A percentile compares a stretch with the other conserved stretches of the same genome.
phyloP scores from a whole-genome alignment of 768 basidiomycete genomes.

The Saitozyma sp. region DNA sequence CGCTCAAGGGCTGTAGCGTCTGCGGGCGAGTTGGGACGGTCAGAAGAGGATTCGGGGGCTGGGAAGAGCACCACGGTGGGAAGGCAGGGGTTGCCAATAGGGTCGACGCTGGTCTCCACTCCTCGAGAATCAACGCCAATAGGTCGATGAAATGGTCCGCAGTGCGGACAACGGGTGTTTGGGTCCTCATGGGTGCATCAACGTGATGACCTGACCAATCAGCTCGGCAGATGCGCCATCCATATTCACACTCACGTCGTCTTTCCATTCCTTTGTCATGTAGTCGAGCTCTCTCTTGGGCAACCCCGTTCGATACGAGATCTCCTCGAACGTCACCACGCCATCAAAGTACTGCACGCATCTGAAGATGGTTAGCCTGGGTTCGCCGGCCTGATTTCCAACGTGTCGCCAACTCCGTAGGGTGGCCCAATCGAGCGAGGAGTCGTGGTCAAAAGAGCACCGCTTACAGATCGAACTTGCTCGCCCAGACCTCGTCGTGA shows the following conservation, averaged over 20 bases:
- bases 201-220: constrained; percentile 37
- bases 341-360: constrained; percentile 94
- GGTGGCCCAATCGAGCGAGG: too few relatives aligned
- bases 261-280: constrained; percentile 79
- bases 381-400: neutral
- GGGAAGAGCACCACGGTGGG: constrained; percentile 1
- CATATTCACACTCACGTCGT: constrained; percentile 65
- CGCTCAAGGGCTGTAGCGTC: too few relatives aligned
- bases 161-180: neutral
- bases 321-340: constrained; percentile 86
- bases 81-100: constrained; percentile 22
- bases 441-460: too few relatives aligned
- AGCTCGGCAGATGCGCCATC: neutral
- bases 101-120: constrained; percentile 27
- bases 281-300: constrained; percentile 78
- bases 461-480: constrained; percentile 72
- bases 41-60: too few relatives aligned
- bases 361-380: constrained; percentile 55
- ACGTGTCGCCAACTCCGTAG: neutral
- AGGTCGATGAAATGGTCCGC: neutral
- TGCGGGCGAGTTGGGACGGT: too few relatives aligned
- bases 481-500: constrained; percentile 67
- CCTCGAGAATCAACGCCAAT: constrained; percentile 14
- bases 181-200: constrained; percentile 37
- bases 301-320: constrained; percentile 83